Evolutionary conservation across 768 basidiomycete genomes (phyloP), one percentile per base, ranked within the genome.

Genomic region (Ramaria sp.): DNA sequence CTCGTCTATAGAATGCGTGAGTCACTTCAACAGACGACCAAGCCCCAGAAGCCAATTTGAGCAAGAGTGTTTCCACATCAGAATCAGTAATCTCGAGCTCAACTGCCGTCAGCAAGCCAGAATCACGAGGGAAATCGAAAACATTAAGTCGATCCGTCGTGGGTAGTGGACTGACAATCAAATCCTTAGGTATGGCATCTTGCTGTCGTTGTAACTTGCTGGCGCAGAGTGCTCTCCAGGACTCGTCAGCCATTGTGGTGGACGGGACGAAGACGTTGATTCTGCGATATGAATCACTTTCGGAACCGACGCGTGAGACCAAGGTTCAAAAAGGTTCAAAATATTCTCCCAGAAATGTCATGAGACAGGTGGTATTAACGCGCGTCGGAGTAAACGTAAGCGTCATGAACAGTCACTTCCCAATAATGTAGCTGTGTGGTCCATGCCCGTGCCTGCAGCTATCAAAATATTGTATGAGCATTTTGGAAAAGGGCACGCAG

Each of bases 1-100:
- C 90, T 43, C 88, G 72, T 67, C 90, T 90, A 62, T 77, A 81
- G 69, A 84, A 91, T 0, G 88, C 86, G 0, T 72, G 81, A 0
- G 83, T 84, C 3, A 89, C 86, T 12, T 80, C 78, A 1, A 87
- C 78, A 1, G 85, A 72, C 0, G 84, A 75, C 82, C 82, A 88
- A 45, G 70, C 66, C 3, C 74, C 75, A 0, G 63, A 68, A 13
- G 78, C 78, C 13, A 91, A 69, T 34, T 77, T 83, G 27, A 68
- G 58, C 31, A 89, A 69, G 4, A 90, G 67, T 7, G 66, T 62
- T 13, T 72, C 68, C 61, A 86, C 82, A 41, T 66, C 67, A 0
- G 72, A 71, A 39, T 75, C 76, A 1, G 86, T 88, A 38, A 88
- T 87, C 59, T 76, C 75, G 24, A 86, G 61, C 60, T 88, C 84